phyloP scores from a whole-genome alignment of 2,329 filamentous ascomycete species.

The Thielaviopsis musarum region DNA sequence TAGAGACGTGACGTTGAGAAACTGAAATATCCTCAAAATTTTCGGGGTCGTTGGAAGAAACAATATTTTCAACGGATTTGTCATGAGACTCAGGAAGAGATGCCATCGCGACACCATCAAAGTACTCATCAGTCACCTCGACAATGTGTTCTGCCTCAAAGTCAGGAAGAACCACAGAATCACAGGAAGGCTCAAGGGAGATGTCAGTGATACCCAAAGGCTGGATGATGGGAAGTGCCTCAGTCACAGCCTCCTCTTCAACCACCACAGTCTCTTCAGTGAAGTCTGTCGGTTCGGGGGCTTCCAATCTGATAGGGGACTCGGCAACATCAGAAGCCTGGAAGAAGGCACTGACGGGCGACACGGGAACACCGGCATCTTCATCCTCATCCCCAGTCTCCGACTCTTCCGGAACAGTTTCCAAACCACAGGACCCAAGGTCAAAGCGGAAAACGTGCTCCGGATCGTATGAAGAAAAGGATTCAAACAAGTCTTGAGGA shows the following conservation, averaged over 20 bases:
- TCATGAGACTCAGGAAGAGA: not conserved
- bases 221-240: not conserved
- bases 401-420: slow-evolving; percentile 7
- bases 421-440: not conserved
- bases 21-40: too few species aligned
- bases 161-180: too few species aligned
- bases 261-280: not conserved
- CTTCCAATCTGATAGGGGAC: not conserved
- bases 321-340: slow-evolving; percentile 1
- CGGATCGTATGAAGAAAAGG: not conserved
- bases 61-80: too few species aligned
- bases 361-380: slow-evolving; percentile 1
- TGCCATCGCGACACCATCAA: not conserved
- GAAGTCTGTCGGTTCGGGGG: too few species aligned
- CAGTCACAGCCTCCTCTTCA: not conserved
- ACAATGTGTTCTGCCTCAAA: not conserved
- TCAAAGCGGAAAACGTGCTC: slow-evolving; percentile 4
- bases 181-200: too few species aligned
- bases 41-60: too few species aligned
- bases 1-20: too few species aligned
- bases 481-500: not conserved
- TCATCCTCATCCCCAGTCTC: slow-evolving; percentile 5
- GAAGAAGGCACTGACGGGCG: not conserved
- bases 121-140: not conserved
- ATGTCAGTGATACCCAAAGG: too few species aligned